Percentiles rank a stretch among this genome's conserved stretches.
Evolutionary conservation across 2,329 filamentous ascomycete genomes (phyloP).

Genomic region (Fusarium decemcellulare): DNA sequence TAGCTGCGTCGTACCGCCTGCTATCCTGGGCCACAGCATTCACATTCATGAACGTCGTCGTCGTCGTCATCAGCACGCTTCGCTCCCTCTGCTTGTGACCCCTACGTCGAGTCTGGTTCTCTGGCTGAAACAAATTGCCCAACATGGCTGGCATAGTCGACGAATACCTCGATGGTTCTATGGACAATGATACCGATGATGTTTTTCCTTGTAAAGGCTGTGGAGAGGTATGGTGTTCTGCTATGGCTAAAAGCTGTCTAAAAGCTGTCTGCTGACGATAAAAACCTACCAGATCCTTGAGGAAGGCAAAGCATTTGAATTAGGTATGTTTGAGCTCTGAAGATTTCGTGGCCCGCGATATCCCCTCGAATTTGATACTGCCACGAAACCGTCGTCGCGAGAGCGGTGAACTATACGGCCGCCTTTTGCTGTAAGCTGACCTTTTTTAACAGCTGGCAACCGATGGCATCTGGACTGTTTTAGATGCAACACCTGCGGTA

Average conservation of each 20-base stretch:
- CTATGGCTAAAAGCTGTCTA: neutral
- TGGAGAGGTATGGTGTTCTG: conserved; percentile 77
- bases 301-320: conserved; percentile 98
- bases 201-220: conserved; percentile 93
- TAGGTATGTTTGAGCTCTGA: conserved; percentile 74
- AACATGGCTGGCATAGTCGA: conserved; percentile 67
- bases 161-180: conserved; percentile 73
- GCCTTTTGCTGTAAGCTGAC: conserved; percentile 45
- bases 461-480: conserved; percentile 99
- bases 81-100: conserved; percentile 24
- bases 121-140: conserved; percentile 31
- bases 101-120: conserved; percentile 19
- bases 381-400: conserved; percentile 30
- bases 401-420: conserved; percentile 13
- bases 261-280: conserved; percentile 33
- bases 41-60: conserved; percentile 37
- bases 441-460: conserved; percentile 78
- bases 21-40: conserved; percentile 37
- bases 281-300: conserved; percentile 81
- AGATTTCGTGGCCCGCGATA: neutral
- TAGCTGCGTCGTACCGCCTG: conserved; percentile 42
- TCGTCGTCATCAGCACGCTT: conserved; percentile 26
- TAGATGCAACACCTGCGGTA: conserved; percentile 95
- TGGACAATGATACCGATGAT: conserved; percentile 86
- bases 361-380: conserved; percentile 4